Evolutionary conservation across 768 basidiomycete species (phyloP), one percentile per base, ranked within the genome.

Genomic region (Hypholoma sublateritium): DNA sequence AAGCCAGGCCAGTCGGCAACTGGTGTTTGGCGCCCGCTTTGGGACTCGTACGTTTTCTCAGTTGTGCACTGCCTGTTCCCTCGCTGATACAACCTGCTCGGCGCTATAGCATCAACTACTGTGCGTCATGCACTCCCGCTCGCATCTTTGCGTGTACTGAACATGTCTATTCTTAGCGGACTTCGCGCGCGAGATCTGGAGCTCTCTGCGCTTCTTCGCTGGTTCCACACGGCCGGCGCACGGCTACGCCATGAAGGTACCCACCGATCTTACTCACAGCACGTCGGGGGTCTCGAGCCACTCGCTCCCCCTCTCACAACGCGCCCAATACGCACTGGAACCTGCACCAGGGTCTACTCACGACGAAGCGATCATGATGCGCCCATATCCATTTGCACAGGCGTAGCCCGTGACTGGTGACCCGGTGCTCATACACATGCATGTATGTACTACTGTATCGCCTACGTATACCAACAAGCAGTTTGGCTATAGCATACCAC

Each of bases 1-100:
- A 59, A 73, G 25, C 60, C 71, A 19, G 82, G 77, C 14, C 62
- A 50, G 19, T 58, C 58, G 0, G 32, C 78, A 37, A 90, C 87
- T 1, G 78, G 82, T 35, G 77, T 89, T 54, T 83, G 87, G 80
- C 77, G 82, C 32, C 87, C 92, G 1, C 70, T 94, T 17, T 86
- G 81, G 84, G 91, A 94, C 68, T 81, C 80, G 79, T 80, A 43
- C 45, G 77, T 73, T 24, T 24, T 16, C 54, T 70, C 69, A 70
- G 68, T n/a, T 24, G 72, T 25, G 42, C 28, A n/a, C 50, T 51
- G 9, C 37, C 28, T 32, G 28, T 8, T 32, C 55, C n/a, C 56
- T 28, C 21, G 22, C n/a, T 37, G 34, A 41, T 47, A 43, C 16
- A 17, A 50, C 12, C 13, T 37, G 4, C 44, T 9, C 51, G 71